phyloP scores from a whole-genome alignment of 1,139 yeast genomes.

The Geotrichum citri-aurantii region DNA sequence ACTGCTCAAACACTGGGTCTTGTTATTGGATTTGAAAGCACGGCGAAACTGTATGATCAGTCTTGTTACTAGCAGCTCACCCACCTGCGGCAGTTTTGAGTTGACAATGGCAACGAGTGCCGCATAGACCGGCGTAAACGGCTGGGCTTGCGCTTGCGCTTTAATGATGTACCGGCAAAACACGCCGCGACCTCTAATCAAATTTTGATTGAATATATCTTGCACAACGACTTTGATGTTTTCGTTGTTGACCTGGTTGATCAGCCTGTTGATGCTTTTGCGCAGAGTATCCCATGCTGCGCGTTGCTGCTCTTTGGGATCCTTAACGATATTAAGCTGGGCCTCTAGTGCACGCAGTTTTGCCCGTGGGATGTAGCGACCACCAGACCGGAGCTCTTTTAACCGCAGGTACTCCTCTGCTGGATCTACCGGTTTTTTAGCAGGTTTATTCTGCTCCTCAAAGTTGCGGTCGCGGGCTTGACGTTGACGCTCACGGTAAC shows the following conservation, averaged over 20 bases:
- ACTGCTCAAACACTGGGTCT: slow-evolving; percentile 41
- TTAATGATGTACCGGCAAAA: slow-evolving; percentile 53
- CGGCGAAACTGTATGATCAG: slow-evolving; percentile 56
- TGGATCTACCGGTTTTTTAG: slow-evolving; percentile 25
- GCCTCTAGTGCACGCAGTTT: slow-evolving; percentile 42
- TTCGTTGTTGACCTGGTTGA: slow-evolving; percentile 43
- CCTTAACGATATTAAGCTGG: slow-evolving; percentile 32
- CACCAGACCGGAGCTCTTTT: slow-evolving; percentile 41
- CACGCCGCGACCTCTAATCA: slow-evolving; percentile 57
- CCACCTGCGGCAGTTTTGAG: slow-evolving; percentile 64
- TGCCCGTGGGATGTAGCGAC: slow-evolving; percentile 50
- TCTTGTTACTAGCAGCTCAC: slow-evolving; percentile 51
- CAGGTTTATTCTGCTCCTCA: slow-evolving; percentile 14
- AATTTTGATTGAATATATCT: slow-evolving; percentile 49
- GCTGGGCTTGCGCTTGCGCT: slow-evolving; percentile 43
- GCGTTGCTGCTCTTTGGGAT: slow-evolving; percentile 43
- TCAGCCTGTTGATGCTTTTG: slow-evolving; percentile 43
- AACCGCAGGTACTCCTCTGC: slow-evolving; percentile 39
- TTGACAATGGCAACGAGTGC: slow-evolving; percentile 57
- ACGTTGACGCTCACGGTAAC: slow-evolving; percentile 29
- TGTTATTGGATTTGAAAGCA: slow-evolving; percentile 48
- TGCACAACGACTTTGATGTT: slow-evolving; percentile 48
- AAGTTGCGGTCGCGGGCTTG: slow-evolving; percentile 26
- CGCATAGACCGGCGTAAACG: slow-evolving; percentile 50
- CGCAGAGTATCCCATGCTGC: slow-evolving; percentile 52